A percentile compares a stretch with the other conserved stretches of the same genome.
phyloP scores from a whole-genome alignment of 495 filamentous ascomycete species.

The Beverwykella pulmonaria region DNA sequence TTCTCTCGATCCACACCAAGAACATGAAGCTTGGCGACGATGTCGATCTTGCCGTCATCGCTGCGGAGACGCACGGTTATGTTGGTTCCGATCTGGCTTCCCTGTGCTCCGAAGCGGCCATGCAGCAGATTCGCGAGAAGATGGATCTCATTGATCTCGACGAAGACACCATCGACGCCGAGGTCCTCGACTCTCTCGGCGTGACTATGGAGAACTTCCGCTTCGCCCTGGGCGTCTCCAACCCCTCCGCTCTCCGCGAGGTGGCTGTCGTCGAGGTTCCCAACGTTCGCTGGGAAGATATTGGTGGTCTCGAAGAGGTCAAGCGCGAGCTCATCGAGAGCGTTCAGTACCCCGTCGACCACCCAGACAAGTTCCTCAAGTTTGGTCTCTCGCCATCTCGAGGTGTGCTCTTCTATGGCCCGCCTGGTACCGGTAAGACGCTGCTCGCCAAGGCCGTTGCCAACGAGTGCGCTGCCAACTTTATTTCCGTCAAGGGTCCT shows the following conservation, averaged over 20 bases:
- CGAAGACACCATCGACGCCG: conserved; percentile 97
- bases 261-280: conserved; percentile 98
- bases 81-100: conserved; percentile 98
- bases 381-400: conserved; percentile 97
- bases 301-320: conserved; percentile 96
- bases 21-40: conserved; percentile 99
- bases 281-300: conserved; percentile 99
- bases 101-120: conserved; percentile 98
- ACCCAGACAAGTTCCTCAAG: conserved; percentile 99
- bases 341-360: conserved; percentile 98
- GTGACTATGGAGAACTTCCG: conserved; percentile 99
- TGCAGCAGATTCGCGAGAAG: conserved; percentile 99
- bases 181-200: conserved; percentile 95
- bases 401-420: conserved; percentile 97
- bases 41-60: conserved; percentile 95
- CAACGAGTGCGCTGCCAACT: conserved; percentile 99
- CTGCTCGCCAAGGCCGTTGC: conserved; percentile 98
- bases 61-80: conserved; percentile 97
- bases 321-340: conserved; percentile 99
- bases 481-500: conserved; percentile 98
- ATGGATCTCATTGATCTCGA: conserved; percentile 99
- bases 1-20: conserved; percentile 98
- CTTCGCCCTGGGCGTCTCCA: conserved; percentile 94
- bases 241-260: conserved; percentile 97
- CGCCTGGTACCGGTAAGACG: conserved; percentile 99